These are phyloP conservation scores for Oryza meridionalis DNA, from an alignment of 176 grass and related monocot genomes.

Conservation along the genomic window DNA sequence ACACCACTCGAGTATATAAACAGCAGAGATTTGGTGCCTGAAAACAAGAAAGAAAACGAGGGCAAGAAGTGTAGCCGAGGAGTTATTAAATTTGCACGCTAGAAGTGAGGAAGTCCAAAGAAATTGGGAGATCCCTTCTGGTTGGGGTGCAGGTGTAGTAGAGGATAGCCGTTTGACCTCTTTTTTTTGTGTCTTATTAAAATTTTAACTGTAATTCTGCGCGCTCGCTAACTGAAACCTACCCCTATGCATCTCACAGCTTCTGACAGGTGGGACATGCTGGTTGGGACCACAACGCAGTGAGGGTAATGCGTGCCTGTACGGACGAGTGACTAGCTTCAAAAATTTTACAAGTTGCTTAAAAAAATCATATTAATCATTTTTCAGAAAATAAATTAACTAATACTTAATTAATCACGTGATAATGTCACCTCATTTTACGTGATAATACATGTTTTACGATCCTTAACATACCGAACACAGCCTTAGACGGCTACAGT, in stretches of 20 bases:
- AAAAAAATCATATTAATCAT: too few species aligned
- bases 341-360: too few species aligned
- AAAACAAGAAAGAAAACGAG: too few species aligned
- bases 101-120: constrained; percentile 7
- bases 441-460: too few species aligned
- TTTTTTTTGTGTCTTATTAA: not conserved
- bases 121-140: not conserved
- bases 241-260: not conserved
- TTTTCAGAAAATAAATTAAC: too few species aligned
- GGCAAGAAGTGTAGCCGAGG: not conserved
- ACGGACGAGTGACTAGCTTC: not conserved
- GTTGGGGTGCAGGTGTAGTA: not conserved
- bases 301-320: not conserved
- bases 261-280: not conserved
- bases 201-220: too few species aligned
- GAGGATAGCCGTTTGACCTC: constrained; percentile 39
- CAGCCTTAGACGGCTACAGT: too few species aligned
- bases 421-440: too few species aligned
- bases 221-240: not conserved
- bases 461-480: too few species aligned
- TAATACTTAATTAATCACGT: too few species aligned
- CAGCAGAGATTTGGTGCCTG: not conserved
- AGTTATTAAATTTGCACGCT: not conserved
- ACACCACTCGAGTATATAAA: constrained; percentile 12
- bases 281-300: not conserved